A percentile compares a stretch with the other conserved stretches of the same genome.
phyloP scores from a whole-genome alignment of 768 basidiomycete species.

The Tylopilus subfusipes region DNA sequence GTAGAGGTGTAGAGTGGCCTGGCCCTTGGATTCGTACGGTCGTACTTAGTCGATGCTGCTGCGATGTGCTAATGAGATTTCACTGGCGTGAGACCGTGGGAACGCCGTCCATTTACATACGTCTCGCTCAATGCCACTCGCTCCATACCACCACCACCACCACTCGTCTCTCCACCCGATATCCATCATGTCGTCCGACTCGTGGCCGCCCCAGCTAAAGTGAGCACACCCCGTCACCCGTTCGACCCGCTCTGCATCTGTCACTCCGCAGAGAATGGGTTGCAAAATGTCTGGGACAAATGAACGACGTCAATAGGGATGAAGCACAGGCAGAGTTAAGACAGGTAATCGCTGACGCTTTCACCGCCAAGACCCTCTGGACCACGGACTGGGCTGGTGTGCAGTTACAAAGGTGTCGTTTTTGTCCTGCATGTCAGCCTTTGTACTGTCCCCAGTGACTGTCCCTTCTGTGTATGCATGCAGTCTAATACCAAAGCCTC shows the following conservation, averaged over 20 bases:
- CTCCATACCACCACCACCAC: too few relatives aligned
- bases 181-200: conserved; percentile 62
- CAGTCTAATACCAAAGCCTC: conserved; percentile 61
- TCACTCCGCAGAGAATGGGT: conserved; percentile 80
- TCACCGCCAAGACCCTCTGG: conserved; percentile 77
- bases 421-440: background rate
- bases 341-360: conserved; percentile 94
- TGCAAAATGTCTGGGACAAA: conserved; percentile 86
- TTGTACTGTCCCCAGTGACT: conserved; percentile 21
- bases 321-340: conserved; percentile 94
- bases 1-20: conserved; percentile 2
- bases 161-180: conserved; percentile 1
- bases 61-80: conserved; percentile 22
- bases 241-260: conserved; percentile 9
- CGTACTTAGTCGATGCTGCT: conserved; percentile 21
- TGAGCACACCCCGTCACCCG: conserved; percentile 30
- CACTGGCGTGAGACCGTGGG: conserved; percentile 14
- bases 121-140: background rate
- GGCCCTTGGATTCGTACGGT: conserved; percentile 26
- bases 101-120: conserved; percentile 17
- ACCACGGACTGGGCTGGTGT: conserved; percentile 92
- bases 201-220: conserved; percentile 82
- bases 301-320: conserved; percentile 79
- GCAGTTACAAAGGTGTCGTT: conserved; percentile 74
- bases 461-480: conserved; percentile 1